Percentiles rank a stretch among this genome's conserved stretches.
These are phyloP conservation scores for Aspergillus arachidicola DNA, from an alignment of 2,329 filamentous ascomycete genomes.

Conservation along the genomic window DNA sequence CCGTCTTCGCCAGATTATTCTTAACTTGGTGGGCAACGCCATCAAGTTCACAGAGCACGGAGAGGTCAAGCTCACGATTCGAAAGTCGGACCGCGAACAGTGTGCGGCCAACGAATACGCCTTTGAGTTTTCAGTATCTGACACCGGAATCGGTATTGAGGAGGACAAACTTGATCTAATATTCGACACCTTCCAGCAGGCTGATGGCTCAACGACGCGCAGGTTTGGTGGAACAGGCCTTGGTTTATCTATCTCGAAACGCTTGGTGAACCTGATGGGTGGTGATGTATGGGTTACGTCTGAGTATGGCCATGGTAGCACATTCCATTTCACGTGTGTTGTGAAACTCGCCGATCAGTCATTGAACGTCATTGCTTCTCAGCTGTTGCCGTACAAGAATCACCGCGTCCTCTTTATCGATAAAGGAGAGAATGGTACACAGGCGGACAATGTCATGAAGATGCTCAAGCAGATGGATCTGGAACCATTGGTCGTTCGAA, in stretches of 20 bases:
- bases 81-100: slow-evolving; percentile 66
- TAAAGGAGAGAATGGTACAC: slow-evolving; percentile 72
- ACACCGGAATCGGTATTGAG: slow-evolving; percentile 96
- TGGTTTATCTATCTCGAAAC: slow-evolving; percentile 91
- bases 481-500: slow-evolving; percentile 79
- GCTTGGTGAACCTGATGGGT: slow-evolving; percentile 93
- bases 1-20: slow-evolving; percentile 91
- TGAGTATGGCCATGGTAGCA: slow-evolving; percentile 85
- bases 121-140: slow-evolving; percentile 92
- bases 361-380: slow-evolving; percentile 70
- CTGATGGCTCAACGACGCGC: slow-evolving; percentile 92
- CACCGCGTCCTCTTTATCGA: slow-evolving; percentile 95
- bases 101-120: slow-evolving; percentile 78
- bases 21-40: slow-evolving; percentile 95
- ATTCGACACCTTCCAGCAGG: slow-evolving; percentile 98
- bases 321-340: slow-evolving; percentile 94
- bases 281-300: slow-evolving; percentile 96
- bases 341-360: slow-evolving; percentile 83
- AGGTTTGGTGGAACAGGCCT: slow-evolving; percentile 95
- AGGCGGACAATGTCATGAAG: slow-evolving; percentile 70
- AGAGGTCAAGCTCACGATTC: slow-evolving; percentile 92
- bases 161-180: slow-evolving; percentile 94
- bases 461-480: slow-evolving; percentile 81
- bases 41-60: slow-evolving; percentile 99
- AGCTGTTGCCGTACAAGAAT: slow-evolving; percentile 85